These are phyloP conservation scores for Dioszegia aurantiaca DNA, from an alignment of 768 basidiomycete genomes.

Conservation along the genomic window DNA sequence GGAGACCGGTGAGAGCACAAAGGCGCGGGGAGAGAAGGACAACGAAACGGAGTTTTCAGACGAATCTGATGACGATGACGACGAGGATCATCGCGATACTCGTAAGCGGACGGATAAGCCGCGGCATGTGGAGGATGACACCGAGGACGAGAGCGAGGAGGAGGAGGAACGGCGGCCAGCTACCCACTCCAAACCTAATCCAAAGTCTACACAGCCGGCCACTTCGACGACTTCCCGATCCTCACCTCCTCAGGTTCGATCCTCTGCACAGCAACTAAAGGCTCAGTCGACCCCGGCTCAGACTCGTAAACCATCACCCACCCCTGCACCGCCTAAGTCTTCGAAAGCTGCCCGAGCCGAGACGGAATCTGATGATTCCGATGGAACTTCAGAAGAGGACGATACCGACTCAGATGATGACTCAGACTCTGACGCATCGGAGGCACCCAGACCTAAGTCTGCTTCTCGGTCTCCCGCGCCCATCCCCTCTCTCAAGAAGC, in stretches of 20 bases:
- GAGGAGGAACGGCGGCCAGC: background rate
- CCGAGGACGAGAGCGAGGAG: slow-evolving; percentile 8
- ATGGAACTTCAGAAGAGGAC: too few species aligned
- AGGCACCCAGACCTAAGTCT: background rate
- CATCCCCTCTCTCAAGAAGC: background rate
- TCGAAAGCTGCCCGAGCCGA: slow-evolving; percentile 1
- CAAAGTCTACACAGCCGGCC: background rate
- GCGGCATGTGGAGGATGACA: slow-evolving; percentile 6
- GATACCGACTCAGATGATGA: slow-evolving; percentile 1
- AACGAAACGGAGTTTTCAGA: slow-evolving; percentile 14
- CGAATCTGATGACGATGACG: slow-evolving; percentile 4
- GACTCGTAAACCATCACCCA: slow-evolving; percentile 1
- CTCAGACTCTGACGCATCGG: background rate
- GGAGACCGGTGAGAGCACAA: background rate
- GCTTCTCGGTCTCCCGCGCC: background rate
- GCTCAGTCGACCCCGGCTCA: background rate
- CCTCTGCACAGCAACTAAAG: too few species aligned
- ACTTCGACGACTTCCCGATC: background rate
- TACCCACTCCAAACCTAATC: background rate
- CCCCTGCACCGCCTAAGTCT: background rate
- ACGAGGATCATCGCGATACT: background rate
- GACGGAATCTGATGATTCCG: slow-evolving; percentile 9
- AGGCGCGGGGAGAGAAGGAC: background rate
- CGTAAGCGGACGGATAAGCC: slow-evolving; percentile 6
- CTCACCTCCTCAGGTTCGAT: too few species aligned